Base-by-base conservation (phyloP, 768 basidiomycete genomes). In the Boletus tylopilopsis region DNA sequence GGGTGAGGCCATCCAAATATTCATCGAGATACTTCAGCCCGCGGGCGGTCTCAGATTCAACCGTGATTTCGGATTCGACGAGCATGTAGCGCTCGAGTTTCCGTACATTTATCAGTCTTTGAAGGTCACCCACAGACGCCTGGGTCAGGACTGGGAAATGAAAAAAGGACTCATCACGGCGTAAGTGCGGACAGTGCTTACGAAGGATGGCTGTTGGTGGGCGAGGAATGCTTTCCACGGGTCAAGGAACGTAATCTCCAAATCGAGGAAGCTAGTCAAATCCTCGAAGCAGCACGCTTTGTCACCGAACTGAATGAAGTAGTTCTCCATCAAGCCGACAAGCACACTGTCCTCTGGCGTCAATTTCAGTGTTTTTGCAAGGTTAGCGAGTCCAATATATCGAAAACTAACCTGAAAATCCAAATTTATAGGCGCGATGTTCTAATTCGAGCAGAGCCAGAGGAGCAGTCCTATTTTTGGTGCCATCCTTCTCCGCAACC, bases 271-370 rank as follows among this genome's bases (percentile, higher is more conserved):
- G 4, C 83, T 80, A 56, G 76, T 77, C 34, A 95, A 70, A 59
- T 96, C 94, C 68, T 94, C 93, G 50, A 83, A 90, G 64, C 90
- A 92, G 66, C 88, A 91, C 6, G 85, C 74, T 67, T 93, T 95
- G 65, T 84, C 81, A 25, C 88, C 85, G 57, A 92, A 80, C 50
- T 71, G 72, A 34, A 78, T 71, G 61, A 92, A 82, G 66, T 94
- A 95, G 41, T 74, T 68, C 59, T 81, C 72, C 61, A 93, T 69
- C 47, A 85, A 71, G 11, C 66, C 60, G 27, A 77, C 62, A 47
- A 84, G 56, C 24, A 68, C 67, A 12, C 59, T 58, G 24, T 73
- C 42, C 57, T 81, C 85, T 87, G 24, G 30, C n/a, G 36, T 41
- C 19, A 19, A 27, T 41, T 36, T 62, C 40, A 50, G 47, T 29